Conservation (phyloP, 2,329 filamentous ascomycete species). For the Colletotrichum sp. region DNA sequence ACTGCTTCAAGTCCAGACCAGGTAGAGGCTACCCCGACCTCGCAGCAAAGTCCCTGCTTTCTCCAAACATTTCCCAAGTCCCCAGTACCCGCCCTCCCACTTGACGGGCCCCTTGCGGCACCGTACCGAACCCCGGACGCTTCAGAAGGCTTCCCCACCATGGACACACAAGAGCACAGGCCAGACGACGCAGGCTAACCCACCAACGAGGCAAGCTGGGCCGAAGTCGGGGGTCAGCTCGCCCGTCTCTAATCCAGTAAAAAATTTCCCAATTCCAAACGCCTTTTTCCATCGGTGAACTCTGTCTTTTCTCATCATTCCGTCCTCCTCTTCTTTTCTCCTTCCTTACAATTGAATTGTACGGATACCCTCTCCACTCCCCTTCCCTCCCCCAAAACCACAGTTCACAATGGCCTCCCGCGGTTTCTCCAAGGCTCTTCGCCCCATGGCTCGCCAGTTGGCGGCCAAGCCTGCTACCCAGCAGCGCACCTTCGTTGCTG, state of each 20-base stretch:
- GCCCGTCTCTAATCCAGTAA: conserved; percentile 22
- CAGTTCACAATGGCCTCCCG: conserved; percentile 75
- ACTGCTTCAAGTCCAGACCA: conserved; percentile 12
- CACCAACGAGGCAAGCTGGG: conserved; percentile 20
- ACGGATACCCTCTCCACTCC: conserved; percentile 31
- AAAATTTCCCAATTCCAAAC: conserved; percentile 27
- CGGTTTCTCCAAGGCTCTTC: conserved; percentile 72
- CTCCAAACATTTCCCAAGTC: conserved; percentile 10
- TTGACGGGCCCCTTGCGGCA: background rate
- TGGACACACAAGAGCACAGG: conserved; percentile 17
- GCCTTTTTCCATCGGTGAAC: conserved; percentile 19
- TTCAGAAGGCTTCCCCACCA: conserved; percentile 19
- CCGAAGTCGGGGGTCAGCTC: conserved; percentile 25
- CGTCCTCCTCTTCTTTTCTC: conserved; percentile 12
- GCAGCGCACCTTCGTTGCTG: conserved; percentile 68
- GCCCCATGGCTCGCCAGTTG: conserved; percentile 69
- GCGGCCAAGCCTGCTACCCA: conserved; percentile 60
- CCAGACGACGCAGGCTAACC: conserved; percentile 15
- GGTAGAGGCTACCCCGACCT: conserved; percentile 12
- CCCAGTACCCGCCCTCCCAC: conserved; percentile 20
- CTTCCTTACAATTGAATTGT: conserved; percentile 26
- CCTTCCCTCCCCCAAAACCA: conserved; percentile 36
- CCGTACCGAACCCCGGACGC: conserved; percentile 19
- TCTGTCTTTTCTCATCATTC: conserved; percentile 19
- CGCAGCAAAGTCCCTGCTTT: conserved; percentile 2